A percentile compares a stretch with the other conserved stretches of the same genome.
These are phyloP conservation scores for Nidularia sp. DNA, from an alignment of 768 basidiomycete species.

Conservation along the genomic window DNA sequence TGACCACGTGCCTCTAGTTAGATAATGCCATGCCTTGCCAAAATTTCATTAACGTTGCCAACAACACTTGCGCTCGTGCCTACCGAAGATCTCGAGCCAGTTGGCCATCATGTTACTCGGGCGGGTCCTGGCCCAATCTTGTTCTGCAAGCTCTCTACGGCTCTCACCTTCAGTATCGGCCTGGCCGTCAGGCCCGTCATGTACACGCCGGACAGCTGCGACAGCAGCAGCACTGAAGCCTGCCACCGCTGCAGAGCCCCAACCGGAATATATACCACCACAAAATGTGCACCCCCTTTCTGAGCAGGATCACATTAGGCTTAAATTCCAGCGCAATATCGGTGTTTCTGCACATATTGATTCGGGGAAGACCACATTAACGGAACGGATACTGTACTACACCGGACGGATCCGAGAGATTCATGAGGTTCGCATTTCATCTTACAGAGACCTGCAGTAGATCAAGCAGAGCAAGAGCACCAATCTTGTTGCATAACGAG, in stretches of 20 bases:
- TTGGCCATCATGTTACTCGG: slow-evolving; percentile 14
- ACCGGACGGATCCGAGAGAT: slow-evolving; percentile 94
- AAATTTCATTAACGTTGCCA: too few relatives aligned
- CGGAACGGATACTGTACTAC: slow-evolving; percentile 93
- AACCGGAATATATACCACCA: slow-evolving; percentile 10
- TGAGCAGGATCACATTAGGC: slow-evolving; percentile 59
- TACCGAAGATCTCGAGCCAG: not conserved
- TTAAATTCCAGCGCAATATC: slow-evolving; percentile 86
- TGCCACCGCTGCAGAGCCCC: slow-evolving; percentile 22
- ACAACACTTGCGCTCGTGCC: not conserved
- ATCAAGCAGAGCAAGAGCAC: not conserved
- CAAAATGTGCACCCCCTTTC: slow-evolving; percentile 44
- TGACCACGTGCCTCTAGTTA: too few relatives aligned
- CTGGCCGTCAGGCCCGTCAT: slow-evolving; percentile 9
- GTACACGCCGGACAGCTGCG: slow-evolving; percentile 26
- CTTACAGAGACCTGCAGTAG: slow-evolving; percentile 11
- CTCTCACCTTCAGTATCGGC: not conserved
- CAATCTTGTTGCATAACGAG: not conserved
- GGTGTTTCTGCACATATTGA: slow-evolving; percentile 95
- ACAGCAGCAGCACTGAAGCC: slow-evolving; percentile 30
- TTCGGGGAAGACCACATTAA: slow-evolving; percentile 96
- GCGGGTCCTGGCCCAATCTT: slow-evolving; percentile 19
- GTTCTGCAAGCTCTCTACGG: slow-evolving; percentile 12
- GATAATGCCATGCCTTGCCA: too few relatives aligned
- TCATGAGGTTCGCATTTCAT: slow-evolving; percentile 72